Percentiles rank a stretch among this genome's conserved stretches.
Evolutionary conservation across 2,329 filamentous ascomycete genomes (phyloP).

Genomic region (Monosporascus sp.): DNA sequence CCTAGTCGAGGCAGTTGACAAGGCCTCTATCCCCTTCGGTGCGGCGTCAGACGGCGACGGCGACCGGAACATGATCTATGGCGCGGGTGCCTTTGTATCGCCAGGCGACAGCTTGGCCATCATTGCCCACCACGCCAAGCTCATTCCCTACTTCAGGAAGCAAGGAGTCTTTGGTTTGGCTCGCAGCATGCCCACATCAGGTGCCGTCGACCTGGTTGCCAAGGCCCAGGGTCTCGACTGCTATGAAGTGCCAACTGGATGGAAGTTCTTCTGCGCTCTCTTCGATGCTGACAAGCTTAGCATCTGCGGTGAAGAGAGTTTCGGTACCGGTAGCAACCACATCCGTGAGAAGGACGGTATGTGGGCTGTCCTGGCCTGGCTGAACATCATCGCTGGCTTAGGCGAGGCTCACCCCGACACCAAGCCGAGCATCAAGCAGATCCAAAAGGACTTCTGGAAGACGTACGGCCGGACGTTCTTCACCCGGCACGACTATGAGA

Average conservation of each 20-base stretch:
- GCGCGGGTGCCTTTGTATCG: slow-evolving; percentile 91
- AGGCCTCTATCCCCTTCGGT: slow-evolving; percentile 87
- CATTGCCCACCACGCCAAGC: slow-evolving; percentile 91
- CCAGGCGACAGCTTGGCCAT: slow-evolving; percentile 97
- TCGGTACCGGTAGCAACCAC: slow-evolving; percentile 96
- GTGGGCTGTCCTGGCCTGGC: slow-evolving; percentile 95
- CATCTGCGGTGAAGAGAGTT: slow-evolving; percentile 97
- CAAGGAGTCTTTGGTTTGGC: slow-evolving; percentile 93
- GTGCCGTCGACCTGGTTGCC: slow-evolving; percentile 90
- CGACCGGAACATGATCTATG: slow-evolving; percentile 99
- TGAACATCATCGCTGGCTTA: slow-evolving; percentile 96
- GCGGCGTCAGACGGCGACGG: slow-evolving; percentile 95
- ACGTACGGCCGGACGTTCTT: slow-evolving; percentile 97
- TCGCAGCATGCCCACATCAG: slow-evolving; percentile 95
- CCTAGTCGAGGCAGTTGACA: slow-evolving; percentile 88
- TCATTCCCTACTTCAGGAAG: slow-evolving; percentile 98
- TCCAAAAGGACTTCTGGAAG: slow-evolving; percentile 96
- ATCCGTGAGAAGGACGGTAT: slow-evolving; percentile 98
- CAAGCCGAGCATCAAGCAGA: slow-evolving; percentile 88
- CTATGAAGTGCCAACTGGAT: slow-evolving; percentile 97
- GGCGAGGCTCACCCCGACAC: slow-evolving; percentile 74
- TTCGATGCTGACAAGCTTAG: slow-evolving; percentile 95
- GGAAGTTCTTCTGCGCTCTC: slow-evolving; percentile 98
- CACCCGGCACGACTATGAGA: slow-evolving; percentile 97
- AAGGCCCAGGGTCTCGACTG: slow-evolving; percentile 86